A percentile compares a stretch with the other conserved stretches of the same genome.
phyloP scores from a whole-genome alignment of 2,329 filamentous ascomycete genomes.

The Helminthosporium solani region DNA sequence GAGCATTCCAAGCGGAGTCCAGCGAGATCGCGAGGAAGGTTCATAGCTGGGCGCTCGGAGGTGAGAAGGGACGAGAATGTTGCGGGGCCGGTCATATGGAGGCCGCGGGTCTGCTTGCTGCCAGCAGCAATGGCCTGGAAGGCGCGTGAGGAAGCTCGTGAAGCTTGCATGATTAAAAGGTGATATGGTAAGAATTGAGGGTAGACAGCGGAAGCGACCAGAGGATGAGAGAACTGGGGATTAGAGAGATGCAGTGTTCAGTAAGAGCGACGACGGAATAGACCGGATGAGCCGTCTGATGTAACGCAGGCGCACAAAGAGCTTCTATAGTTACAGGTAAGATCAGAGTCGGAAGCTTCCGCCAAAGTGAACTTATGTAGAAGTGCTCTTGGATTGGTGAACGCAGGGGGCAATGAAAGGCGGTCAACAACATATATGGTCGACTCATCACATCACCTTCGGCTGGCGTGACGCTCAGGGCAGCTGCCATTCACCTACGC shows the following conservation, averaged over 20 bases:
- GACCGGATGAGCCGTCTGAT: no score
- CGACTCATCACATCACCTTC: background rate
- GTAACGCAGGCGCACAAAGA: no score
- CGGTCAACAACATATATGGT: slow-evolving; percentile 15
- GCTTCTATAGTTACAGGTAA: no score
- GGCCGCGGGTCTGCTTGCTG: slow-evolving; percentile 47
- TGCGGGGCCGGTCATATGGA: slow-evolving; percentile 62
- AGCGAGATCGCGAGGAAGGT: slow-evolving; percentile 53
- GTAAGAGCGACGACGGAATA: no score
- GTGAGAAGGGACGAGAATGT: slow-evolving; percentile 55
- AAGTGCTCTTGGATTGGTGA: background rate
- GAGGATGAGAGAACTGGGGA: no score
- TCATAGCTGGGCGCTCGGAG: slow-evolving; percentile 53
- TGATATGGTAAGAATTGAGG: background rate
- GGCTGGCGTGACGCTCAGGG: slow-evolving; percentile 6
- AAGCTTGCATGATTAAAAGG: slow-evolving; percentile 42
- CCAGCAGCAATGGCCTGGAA: slow-evolving; percentile 44
- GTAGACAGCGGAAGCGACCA: slow-evolving; percentile 2
- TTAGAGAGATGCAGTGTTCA: no score
- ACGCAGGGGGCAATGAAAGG: background rate
- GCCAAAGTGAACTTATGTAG: no score
- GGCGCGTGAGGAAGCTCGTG: slow-evolving; percentile 46
- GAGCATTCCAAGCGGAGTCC: slow-evolving; percentile 55
- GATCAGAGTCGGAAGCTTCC: background rate
- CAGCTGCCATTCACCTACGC: slow-evolving; percentile 7